Evolutionary conservation across 2,329 filamentous ascomycete genomes (phyloP), one percentile per base, ranked within the genome.

Genomic region (Orbilia ellipsospora): DNA sequence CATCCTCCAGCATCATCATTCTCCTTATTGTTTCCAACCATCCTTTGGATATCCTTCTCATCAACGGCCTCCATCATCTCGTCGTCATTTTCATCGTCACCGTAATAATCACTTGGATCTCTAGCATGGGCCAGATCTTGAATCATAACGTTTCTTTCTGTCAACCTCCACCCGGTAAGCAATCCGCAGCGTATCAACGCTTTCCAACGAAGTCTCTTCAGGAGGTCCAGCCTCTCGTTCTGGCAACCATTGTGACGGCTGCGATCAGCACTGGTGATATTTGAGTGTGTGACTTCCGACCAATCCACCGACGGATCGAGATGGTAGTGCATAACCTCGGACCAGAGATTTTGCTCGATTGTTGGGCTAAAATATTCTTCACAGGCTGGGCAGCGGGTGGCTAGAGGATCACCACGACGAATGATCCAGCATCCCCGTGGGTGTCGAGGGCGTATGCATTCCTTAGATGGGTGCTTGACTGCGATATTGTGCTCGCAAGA

Each of bases 371-470:
- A 44, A 16, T 68, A 74, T n/a, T 74, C 70, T 1, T 68, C 63
- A 16, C 70, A 74, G 1, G 56, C 70, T 16, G 63, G 70, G 44
- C 70, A 74, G 8, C 52, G 26, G 15, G 15, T 40, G 3, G 10
- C 18, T 1, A 64, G 18, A 13, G 70, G 70, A 0, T 63, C 57
- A 12, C 70, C 70, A n/a, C 70, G 70, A 31, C 70, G 70, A 8
- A 74, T 64, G 70, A 74, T 23, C 70, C 70, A 74, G 63, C 70
- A 74, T 16, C 70, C 70, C 23, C 63, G 63, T 18, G 70, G 70
- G 23, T 74, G 52, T 12, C 70, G 70, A 18, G 70, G 70, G 16
- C 70, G 63, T 23, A 74, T 59, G 23, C 70, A 74, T 51, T 16
- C 4, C 23, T 67, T 73, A 0, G 18, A 15, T 2, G 63, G 56